These are phyloP conservation scores for Asterophora lycoperdoides DNA, from an alignment of 768 basidiomycete genomes.

Conservation along the genomic window DNA sequence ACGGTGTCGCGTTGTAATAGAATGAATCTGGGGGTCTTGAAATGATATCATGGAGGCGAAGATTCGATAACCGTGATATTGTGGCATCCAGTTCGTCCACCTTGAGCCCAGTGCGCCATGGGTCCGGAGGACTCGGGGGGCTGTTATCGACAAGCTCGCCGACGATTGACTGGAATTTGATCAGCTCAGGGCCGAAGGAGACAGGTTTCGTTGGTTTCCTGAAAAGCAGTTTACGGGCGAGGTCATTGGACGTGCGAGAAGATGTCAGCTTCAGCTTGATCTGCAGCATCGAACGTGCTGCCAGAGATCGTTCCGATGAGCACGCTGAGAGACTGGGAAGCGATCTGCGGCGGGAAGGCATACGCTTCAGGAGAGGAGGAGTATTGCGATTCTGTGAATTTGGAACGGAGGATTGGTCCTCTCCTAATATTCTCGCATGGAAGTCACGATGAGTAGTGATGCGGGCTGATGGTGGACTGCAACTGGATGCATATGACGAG, in stretches of 20 bases:
- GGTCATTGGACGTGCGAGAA: constrained; percentile 40
- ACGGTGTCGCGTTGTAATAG: constrained; percentile 7
- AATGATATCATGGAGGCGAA: constrained; percentile 6
- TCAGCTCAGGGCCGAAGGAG: background rate
- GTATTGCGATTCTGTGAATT: constrained; percentile 14
- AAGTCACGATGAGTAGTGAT: constrained; percentile 9
- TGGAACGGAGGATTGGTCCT: constrained; percentile 13
- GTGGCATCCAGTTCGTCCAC: constrained; percentile 19
- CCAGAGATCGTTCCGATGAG: constrained; percentile 35
- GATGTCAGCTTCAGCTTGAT: constrained; percentile 45
- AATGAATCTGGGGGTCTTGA: background rate
- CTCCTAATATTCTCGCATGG: constrained; percentile 3
- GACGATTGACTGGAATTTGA: constrained; percentile 1
- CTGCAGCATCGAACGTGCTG: constrained; percentile 44
- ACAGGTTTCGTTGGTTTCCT: constrained; percentile 31
- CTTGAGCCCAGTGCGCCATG: constrained; percentile 39
- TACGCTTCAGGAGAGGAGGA: constrained; percentile 27
- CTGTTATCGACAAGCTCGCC: constrained; percentile 22
- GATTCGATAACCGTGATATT: constrained; percentile 9
- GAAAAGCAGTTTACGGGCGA: constrained; percentile 54
- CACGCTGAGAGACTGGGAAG: constrained; percentile 49
- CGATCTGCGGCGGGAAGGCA: constrained; percentile 49
- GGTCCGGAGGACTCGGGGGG: constrained; percentile 33
- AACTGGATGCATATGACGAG: constrained; percentile 33
- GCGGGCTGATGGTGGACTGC: constrained; percentile 7